phyloP scores from a whole-genome alignment of 306 rosid genomes.

The Hippophae rhamnoides region DNA sequence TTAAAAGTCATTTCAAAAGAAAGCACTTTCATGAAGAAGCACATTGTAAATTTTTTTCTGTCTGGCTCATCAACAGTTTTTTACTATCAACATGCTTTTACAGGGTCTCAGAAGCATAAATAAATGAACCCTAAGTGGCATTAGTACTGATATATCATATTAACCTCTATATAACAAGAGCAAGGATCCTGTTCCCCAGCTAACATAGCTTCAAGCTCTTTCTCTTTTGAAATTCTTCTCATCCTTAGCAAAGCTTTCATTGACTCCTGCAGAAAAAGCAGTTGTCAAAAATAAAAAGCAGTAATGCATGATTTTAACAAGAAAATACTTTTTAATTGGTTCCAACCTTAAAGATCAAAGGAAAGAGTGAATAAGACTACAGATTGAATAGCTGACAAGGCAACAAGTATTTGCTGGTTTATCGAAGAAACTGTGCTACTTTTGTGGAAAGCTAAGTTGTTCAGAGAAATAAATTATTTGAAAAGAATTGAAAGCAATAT shows the following conservation, averaged over 20 bases:
- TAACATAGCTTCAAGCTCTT: slow-evolving; percentile 87
- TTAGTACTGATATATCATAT: slow-evolving; percentile 8
- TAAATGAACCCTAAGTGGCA: neutral
- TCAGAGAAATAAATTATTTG: neutral
- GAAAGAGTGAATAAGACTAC: neutral
- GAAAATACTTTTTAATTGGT: neutral
- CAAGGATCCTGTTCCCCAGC: slow-evolving; percentile 76
- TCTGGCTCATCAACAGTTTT: too few relatives aligned
- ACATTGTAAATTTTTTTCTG: too few relatives aligned
- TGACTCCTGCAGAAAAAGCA: slow-evolving; percentile 57
- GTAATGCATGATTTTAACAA: slow-evolving; percentile 5
- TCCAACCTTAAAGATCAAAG: slow-evolving; percentile 10
- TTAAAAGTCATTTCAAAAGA: too few relatives aligned
- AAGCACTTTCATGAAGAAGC: too few relatives aligned
- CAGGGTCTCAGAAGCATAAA: too few relatives aligned
- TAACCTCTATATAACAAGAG: slow-evolving; percentile 88
- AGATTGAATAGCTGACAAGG: neutral
- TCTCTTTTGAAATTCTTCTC: slow-evolving; percentile 74
- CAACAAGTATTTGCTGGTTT: neutral
- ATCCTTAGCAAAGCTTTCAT: slow-evolving; percentile 51
- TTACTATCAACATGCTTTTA: too few relatives aligned
- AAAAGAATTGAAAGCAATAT: neutral
- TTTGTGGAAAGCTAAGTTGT: neutral
- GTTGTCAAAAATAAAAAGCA: slow-evolving; percentile 17
- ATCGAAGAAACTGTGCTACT: too few relatives aligned